Base-by-base conservation (phyloP, 2,329 filamentous ascomycete species). In the Sporothrix humicola region DNA sequence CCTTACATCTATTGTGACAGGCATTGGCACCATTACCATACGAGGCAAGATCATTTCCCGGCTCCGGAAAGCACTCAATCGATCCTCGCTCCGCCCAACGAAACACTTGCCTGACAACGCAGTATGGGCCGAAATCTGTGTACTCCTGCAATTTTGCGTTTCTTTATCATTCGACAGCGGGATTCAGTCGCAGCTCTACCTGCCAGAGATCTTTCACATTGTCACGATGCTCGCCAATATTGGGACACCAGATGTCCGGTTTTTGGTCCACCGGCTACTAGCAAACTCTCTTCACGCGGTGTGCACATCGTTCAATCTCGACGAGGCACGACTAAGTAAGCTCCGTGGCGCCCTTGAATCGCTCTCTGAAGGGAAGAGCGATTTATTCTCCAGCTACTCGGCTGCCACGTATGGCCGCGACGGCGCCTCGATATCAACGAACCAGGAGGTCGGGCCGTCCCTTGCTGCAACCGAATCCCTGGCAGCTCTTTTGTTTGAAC, bases 161-260 rank as follows among this genome's bases (percentile, higher is more conserved):
- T 87, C 89, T 1, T 82, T 91, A 69, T 92, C 90, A 1, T 92
- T 92, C 76, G 88, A 92, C 79, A 90, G 87, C 76, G 88, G 89
- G 26, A 86, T 90, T 15, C 90, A 92, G 79, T 87, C 90, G 3
- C 90, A 92, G 79, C 83, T 92, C 61, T 92, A 89, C 77, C 82
- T 92, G 6, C 90, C 90, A 0, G 90, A 92, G 78, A 85, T 92
- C 63, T 92, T 92, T 79, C 90, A 92, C 80, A 84, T 92, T 68
- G 89, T 92, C 74, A 92, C 90, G 0, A 91, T 92, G 89, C 84
- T 92, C 37, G 88, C 89, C 50, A 92, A 92, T 77, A 91, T 88
- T 1, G 90, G 90, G 7, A 81, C 85, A 12, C 81, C 85, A 10
- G 87, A 89, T 12, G 83, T 91, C 7, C 85, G 90, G 66, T 80